A percentile compares a stretch with the other conserved stretches of the same genome.
Evolutionary conservation across 352 stramenopile genomes (phyloP).

Genomic region (Phytophthora pinifolia): DNA sequence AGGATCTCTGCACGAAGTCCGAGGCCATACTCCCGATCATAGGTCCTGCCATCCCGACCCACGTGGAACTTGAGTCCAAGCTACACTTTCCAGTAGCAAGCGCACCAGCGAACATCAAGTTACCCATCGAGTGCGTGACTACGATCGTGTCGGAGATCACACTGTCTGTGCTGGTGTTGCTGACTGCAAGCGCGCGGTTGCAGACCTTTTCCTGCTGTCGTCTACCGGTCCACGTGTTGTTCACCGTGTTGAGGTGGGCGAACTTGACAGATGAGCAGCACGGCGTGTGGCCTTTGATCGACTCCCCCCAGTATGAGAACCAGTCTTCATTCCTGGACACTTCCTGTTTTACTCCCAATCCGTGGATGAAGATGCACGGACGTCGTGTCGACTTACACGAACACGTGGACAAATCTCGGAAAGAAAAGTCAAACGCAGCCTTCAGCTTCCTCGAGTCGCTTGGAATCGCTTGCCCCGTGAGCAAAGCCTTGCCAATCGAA

Average conservation of each 20-base stretch:
- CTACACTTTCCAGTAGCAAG: slow-evolving; percentile 33
- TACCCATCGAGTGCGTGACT: slow-evolving; percentile 1
- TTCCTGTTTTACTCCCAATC: slow-evolving; percentile 28
- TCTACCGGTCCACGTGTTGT: slow-evolving; percentile 36
- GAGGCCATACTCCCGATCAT: slow-evolving; percentile 18
- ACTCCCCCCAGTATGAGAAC: slow-evolving; percentile 32
- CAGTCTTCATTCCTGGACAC: slow-evolving; percentile 14
- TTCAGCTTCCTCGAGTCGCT: background rate
- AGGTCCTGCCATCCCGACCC: slow-evolving; percentile 29
- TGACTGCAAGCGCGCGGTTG: slow-evolving; percentile 17
- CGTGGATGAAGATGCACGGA: slow-evolving; percentile 35
- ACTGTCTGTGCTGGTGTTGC: background rate
- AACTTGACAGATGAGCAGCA: slow-evolving; percentile 45
- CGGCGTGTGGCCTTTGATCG: slow-evolving; percentile 31
- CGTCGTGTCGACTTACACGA: slow-evolving; percentile 1
- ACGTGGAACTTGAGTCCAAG: slow-evolving; percentile 20
- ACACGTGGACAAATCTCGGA: background rate
- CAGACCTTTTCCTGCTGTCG: slow-evolving; percentile 29
- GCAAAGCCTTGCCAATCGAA: background rate
- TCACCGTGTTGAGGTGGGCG: slow-evolving; percentile 36
- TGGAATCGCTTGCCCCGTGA: slow-evolving; percentile 1
- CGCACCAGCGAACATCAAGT: background rate
- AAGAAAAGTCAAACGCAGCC: background rate
- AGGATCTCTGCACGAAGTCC: slow-evolving; percentile 4
- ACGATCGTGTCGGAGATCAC: slow-evolving; percentile 3